Conservation (phyloP, 2,329 filamentous ascomycete genomes). For the Alternaria rosae region DNA sequence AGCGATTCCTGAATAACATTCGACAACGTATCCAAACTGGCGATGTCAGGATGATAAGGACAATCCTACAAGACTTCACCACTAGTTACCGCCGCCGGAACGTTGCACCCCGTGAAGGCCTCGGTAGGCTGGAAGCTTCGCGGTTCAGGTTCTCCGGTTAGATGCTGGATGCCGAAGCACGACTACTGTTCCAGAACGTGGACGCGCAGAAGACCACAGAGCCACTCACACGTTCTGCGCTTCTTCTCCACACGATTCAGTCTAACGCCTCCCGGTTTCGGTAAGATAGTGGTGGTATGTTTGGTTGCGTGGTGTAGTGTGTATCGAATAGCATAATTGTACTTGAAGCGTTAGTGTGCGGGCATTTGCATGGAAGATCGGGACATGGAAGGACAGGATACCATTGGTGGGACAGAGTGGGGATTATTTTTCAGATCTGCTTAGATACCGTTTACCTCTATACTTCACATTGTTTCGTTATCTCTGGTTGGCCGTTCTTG, state of each 20-base stretch:
- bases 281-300: not conserved
- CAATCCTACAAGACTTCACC: slow-evolving; percentile 93
- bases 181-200: slow-evolving; percentile 10
- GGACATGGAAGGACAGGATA: slow-evolving; percentile 17
- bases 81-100: slow-evolving; percentile 92
- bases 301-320: slow-evolving; percentile 10
- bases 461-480: not conserved
- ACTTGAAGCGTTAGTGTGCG: slow-evolving; percentile 26
- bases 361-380: slow-evolving; percentile 27
- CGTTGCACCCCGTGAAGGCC: slow-evolving; percentile 90
- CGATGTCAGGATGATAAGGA: slow-evolving; percentile 80
- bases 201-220: not conserved
- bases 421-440: slow-evolving; percentile 1
- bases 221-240: not conserved
- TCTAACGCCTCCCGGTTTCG: not conserved
- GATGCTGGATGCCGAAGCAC: slow-evolving; percentile 17
- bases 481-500: not conserved
- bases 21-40: slow-evolving; percentile 74
- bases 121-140: slow-evolving; percentile 85
- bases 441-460: slow-evolving; percentile 9
- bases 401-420: slow-evolving; percentile 10
- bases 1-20: slow-evolving; percentile 81
- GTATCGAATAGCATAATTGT: slow-evolving; percentile 22
- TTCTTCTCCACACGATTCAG: not conserved
- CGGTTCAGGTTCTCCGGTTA: slow-evolving; percentile 76